Base-by-base conservation (phyloP, 2,329 filamentous ascomycete genomes). In the Penicillium sp. region DNA sequence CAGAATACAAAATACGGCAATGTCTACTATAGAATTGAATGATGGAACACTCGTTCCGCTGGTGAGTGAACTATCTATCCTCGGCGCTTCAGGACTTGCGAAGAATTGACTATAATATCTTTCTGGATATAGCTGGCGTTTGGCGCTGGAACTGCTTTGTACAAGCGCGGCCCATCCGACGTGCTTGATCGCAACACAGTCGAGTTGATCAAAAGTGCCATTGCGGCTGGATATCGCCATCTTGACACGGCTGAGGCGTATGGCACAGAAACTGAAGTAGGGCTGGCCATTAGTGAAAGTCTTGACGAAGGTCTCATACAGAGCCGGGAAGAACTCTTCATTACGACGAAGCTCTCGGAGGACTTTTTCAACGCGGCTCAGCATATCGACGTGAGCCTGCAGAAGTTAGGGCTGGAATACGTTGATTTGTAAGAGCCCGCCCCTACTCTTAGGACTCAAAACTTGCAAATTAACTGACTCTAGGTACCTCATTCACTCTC, bases 281-380 rank as follows among this genome's bases (percentile, higher is more conserved):
- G 85, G 6, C 73, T 79, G 60, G 87, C 83, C 20, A 83, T 90
- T 65, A 81, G 78, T 62, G 80, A 85, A 60, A 82, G 82, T 30
- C 42, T 46, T 23, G 42, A 20, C 18, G 11, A 46, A 46, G 79
- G 86, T 48, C 79, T 89, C 7, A 84, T 85, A 58, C 2, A 26
- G 11, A 21, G 20, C 3, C 79, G 86, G 45, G 75, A 83, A 47
- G 79, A 88, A 55, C 74, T 89, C 60, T 89, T 88, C 71, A 77
- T 88, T 62, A 85, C 83, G 2, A 84, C 83, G 6, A 88, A 88
- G 68, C 72, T 88, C 28, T 87, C 83, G 83, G 85, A 85, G 72
- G 85, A 83, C 68, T 79, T 72, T 63, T 79, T 84, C 64, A 82
- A 85, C 63, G 86, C 88, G n/a, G 75, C 81, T 58, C 73, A 79